Conservation (phyloP, 106 monocot genomes). For the Hemerocallis citrina region DNA sequence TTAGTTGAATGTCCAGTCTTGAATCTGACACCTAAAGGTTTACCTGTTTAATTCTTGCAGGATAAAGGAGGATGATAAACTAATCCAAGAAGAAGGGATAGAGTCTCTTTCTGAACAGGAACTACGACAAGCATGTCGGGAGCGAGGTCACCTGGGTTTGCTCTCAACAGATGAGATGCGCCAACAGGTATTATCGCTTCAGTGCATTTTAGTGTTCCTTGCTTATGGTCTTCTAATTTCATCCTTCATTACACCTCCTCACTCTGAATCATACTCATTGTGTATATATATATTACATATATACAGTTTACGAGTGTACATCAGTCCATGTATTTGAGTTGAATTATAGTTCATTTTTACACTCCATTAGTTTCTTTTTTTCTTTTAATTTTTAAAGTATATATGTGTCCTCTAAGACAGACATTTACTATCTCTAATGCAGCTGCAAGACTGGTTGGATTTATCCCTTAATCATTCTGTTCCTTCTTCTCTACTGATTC, state of each 20-base stretch:
- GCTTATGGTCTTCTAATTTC: neutral
- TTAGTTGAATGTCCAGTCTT: neutral
- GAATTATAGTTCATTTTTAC: neutral
- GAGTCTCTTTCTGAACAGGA: constrained; percentile 93
- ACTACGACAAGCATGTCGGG: constrained; percentile 88
- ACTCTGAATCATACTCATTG: too few relatives aligned
- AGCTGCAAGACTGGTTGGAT: constrained; percentile 96
- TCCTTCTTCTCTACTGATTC: constrained; percentile 92
- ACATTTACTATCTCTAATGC: constrained; percentile 9
- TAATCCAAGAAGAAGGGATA: constrained; percentile 87
- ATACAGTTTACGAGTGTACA: too few relatives aligned
- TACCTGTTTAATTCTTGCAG: constrained; percentile 23
- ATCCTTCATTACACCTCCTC: too few relatives aligned
- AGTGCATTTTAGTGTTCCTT: neutral
- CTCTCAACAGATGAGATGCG: constrained; percentile 93
- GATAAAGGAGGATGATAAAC: constrained; percentile 92
- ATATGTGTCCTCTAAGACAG: neutral
- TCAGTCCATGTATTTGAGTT: too few relatives aligned
- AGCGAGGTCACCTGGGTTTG: constrained; percentile 83
- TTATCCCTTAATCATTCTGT: constrained; percentile 80
- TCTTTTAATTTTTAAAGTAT: neutral
- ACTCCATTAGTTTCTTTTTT: neutral
- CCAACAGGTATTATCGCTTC: constrained; percentile 49
- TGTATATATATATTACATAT: too few relatives aligned
- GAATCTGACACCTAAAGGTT: too few relatives aligned